Evolutionary conservation across 139 green algal species (phyloP), one percentile per base, ranked within the genome.

Genomic region (Coelastrella sp.): DNA sequence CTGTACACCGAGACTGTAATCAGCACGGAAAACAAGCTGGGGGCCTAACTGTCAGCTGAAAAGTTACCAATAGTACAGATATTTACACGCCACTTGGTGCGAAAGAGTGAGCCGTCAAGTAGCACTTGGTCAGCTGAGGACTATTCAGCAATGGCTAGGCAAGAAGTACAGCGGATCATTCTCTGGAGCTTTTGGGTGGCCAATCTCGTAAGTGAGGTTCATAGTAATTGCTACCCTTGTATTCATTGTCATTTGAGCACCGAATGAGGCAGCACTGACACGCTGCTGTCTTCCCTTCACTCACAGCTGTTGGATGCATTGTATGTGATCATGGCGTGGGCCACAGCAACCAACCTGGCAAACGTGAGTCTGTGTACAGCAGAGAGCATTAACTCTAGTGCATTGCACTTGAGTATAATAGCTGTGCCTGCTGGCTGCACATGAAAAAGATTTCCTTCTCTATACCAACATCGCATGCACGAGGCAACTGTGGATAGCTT

Each of bases 261-360:
- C 9, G 0, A 35, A 27, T 7, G 27, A 7, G 25, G 58, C 35
- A 1, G 35, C 35, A 49, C 78, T 65, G 24, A 10, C 65, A 56
- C 68, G 27, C 27, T 57, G n/a, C n/a, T 25, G 7, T 68, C 5
- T 20, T 84, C 24, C 17, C 49, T 9, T n/a, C 7, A 6, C 35
- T 24, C 65, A 66, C 88, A 91, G 88, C 79, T 91, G n/a, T 58
- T 91, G 7, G 80, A 91, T 57, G 88, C 80, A n/a, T n/a, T 87
- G 19, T 91, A 81, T 49, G 88, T 91, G 10, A 82, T 91, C 63
- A 91, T 91, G 79, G 65, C 56, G 6, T 91, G 88, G 88, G 63
- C 88, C 5, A 91, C 88, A 57, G 88, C 88, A 11, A 66, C 73
- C 35, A 91, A 91, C 79, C 88, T 91, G 19, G 66, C 88, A 6